Conservation (phyloP, 2,329 filamentous ascomycete genomes). For the Talaromyces sp. region DNA sequence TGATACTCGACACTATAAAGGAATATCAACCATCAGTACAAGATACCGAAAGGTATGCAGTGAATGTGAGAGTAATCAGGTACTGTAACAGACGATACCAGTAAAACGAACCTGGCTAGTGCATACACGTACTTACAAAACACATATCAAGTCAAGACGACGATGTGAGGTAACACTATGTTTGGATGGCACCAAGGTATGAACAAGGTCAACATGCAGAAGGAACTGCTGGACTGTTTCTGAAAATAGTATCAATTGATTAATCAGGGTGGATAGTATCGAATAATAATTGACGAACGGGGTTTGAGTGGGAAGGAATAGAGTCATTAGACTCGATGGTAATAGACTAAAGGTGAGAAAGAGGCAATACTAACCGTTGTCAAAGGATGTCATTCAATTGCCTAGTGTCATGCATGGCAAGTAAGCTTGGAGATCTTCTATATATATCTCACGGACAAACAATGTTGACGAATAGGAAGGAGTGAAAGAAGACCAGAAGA, state of each 20-base stretch:
- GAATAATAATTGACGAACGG: background rate
- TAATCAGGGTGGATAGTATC: background rate
- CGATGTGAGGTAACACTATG: background rate
- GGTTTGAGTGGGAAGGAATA: background rate
- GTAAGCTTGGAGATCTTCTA: conserved; percentile 6
- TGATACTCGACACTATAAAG: background rate
- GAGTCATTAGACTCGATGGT: too few species aligned
- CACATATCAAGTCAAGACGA: background rate
- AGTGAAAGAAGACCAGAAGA: background rate
- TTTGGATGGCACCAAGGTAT: background rate
- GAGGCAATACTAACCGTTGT: background rate
- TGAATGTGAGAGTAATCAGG: background rate
- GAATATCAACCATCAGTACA: background rate
- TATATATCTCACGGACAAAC: conserved; percentile 7
- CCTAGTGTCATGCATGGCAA: background rate
- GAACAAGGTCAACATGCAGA: background rate
- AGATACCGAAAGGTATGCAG: background rate
- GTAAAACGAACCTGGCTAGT: conserved; percentile 4
- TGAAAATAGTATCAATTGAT: conserved; percentile 14
- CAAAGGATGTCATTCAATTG: background rate
- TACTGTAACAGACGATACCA: conserved; percentile 15
- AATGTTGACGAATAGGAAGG: conserved; percentile 8
- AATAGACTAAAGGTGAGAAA: too few species aligned
- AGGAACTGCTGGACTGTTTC: conserved; percentile 2
- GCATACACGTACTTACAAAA: conserved; percentile 15